These are phyloP conservation scores for Monilinia polystroma DNA, from an alignment of 2,329 filamentous ascomycete genomes.

Conservation along the genomic window DNA sequence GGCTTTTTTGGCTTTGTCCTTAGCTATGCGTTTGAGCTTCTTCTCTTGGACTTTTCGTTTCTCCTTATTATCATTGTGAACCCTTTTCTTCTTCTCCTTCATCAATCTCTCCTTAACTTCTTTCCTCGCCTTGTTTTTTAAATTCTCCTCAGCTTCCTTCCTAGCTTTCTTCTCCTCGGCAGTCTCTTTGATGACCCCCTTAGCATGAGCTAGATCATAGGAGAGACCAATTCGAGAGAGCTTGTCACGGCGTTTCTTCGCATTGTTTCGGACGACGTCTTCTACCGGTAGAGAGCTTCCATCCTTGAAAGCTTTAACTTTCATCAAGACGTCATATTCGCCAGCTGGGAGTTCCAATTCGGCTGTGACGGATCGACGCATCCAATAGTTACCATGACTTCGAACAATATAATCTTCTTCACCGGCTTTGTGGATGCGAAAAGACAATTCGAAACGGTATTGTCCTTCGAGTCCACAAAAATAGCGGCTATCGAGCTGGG, in stretches of 20 bases:
- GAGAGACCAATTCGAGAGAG: slow-evolving; percentile 58
- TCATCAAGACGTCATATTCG: slow-evolving; percentile 57
- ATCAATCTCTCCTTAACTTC: slow-evolving; percentile 42
- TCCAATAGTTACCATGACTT: slow-evolving; percentile 47
- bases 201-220: slow-evolving; percentile 61
- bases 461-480: slow-evolving; percentile 61
- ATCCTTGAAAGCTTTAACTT: slow-evolving; percentile 51
- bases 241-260: slow-evolving; percentile 49
- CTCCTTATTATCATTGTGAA: slow-evolving; percentile 26
- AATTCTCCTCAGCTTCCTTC: slow-evolving; percentile 47
- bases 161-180: slow-evolving; percentile 45
- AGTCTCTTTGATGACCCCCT: slow-evolving; percentile 52
- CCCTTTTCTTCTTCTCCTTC: slow-evolving; percentile 36
- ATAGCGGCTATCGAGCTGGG: slow-evolving; percentile 60
- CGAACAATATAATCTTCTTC: slow-evolving; percentile 60
- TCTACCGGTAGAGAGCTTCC: slow-evolving; percentile 45
- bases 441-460: slow-evolving; percentile 50
- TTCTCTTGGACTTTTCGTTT: slow-evolving; percentile 24
- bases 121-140: slow-evolving; percentile 42
- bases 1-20: slow-evolving; percentile 26
- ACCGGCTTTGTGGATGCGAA: slow-evolving; percentile 51
- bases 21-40: slow-evolving; percentile 24
- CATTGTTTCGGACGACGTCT: slow-evolving; percentile 45
- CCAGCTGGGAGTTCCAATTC: slow-evolving; percentile 58
- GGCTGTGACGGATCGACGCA: slow-evolving; percentile 57